A percentile compares a stretch with the other conserved stretches of the same genome.
Evolutionary conservation across 176 grass and related monocot species (phyloP).

Genomic region (Canna indica): DNA sequence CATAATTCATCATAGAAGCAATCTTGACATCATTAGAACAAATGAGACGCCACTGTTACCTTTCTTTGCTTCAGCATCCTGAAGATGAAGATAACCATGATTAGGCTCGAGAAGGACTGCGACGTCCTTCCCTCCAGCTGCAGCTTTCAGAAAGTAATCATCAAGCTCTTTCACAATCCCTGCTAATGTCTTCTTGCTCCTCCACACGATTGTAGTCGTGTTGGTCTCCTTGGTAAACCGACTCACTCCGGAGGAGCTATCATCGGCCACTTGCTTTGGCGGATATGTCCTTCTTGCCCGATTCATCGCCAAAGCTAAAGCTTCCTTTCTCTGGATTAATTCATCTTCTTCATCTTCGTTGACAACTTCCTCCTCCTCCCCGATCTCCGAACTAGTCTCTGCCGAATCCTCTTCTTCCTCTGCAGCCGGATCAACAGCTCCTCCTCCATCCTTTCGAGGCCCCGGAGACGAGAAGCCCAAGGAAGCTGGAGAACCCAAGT

Average conservation of each 20-base stretch:
- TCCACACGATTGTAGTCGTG: neutral
- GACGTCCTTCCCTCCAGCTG: conserved; percentile 65
- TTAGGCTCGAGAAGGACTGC: conserved; percentile 55
- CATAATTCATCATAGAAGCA: neutral
- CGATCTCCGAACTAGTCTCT: conserved; percentile 49
- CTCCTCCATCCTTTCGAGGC: conserved; percentile 26
- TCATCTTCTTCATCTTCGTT: conserved; percentile 15
- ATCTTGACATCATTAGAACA: conserved; percentile 11
- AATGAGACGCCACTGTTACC: conserved; percentile 35
- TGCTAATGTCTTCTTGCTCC: conserved; percentile 41
- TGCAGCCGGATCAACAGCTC: conserved; percentile 26
- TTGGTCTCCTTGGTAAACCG: conserved; percentile 10
- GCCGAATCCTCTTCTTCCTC: conserved; percentile 54
- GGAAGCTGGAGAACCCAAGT: conserved; percentile 25
- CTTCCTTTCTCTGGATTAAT: conserved; percentile 21
- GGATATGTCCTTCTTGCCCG: conserved; percentile 13
- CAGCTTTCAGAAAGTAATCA: conserved; percentile 88
- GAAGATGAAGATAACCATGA: conserved; percentile 26
- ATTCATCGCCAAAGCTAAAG: conserved; percentile 20
- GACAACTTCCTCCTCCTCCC: conserved; percentile 43
- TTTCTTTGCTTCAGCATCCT: conserved; percentile 49
- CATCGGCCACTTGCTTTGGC: conserved; percentile 33
- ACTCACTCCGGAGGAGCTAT: conserved; percentile 40
- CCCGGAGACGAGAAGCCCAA: conserved; percentile 40
- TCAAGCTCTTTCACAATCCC: conserved; percentile 75